Conservation (phyloP, 1,284 basidiomycete genomes). For the Singerocomus inundabilis region DNA sequence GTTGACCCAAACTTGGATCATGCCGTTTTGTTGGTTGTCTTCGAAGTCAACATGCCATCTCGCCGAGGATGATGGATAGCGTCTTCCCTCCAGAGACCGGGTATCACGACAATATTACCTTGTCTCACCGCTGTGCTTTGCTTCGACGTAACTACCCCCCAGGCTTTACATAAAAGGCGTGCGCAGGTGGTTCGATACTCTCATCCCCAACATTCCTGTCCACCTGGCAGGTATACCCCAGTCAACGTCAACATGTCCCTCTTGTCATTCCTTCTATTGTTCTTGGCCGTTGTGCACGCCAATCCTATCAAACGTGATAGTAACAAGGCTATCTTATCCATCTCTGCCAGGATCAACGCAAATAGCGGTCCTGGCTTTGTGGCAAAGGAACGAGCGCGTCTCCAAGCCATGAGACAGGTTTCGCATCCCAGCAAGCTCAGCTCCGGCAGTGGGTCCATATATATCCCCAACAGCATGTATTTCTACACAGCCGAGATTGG, state of each 20-base stretch:
- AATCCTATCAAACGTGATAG: constrained; percentile 6
- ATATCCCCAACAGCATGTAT: constrained; percentile 18
- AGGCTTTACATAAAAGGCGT: background rate
- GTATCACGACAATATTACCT: background rate
- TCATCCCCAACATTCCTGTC: background rate
- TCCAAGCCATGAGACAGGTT: constrained; percentile 7
- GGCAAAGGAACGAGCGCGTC: constrained; percentile 17
- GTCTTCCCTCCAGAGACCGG: background rate
- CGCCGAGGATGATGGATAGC: background rate
- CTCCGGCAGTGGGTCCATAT: constrained; percentile 3
- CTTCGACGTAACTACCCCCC: too few species aligned
- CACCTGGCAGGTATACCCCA: background rate
- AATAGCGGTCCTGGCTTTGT: constrained; percentile 16
- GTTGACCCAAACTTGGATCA: too few species aligned
- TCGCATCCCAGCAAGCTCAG: background rate
- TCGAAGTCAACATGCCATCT: background rate
- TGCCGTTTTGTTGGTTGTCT: too few species aligned
- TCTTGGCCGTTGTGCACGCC: background rate
- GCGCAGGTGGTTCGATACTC: background rate
- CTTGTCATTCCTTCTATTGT: background rate
- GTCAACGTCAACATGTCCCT: background rate
- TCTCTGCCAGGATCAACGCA: constrained; percentile 15
- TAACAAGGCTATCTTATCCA: constrained; percentile 12
- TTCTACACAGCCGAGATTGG: constrained; percentile 40
- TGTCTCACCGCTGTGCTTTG: too few species aligned